Conservation (phyloP, 2,329 filamentous ascomycete species). For the Cladophialophora yegresii region DNA sequence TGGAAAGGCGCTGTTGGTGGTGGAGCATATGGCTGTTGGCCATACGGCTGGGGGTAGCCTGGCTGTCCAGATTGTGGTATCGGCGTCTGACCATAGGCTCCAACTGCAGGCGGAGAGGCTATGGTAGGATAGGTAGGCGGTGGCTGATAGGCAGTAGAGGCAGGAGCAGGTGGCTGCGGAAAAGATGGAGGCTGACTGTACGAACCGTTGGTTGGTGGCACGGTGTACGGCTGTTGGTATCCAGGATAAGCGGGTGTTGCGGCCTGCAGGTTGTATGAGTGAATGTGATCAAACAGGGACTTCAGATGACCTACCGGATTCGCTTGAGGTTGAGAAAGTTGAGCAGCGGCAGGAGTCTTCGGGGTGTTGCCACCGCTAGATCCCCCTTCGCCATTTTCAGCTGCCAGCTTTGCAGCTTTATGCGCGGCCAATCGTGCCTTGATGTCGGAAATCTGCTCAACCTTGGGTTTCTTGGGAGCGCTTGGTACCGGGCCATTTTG, state of each 20-base stretch:
- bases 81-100: slow-evolving; percentile 35
- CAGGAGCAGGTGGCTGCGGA: slow-evolving; percentile 26
- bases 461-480: slow-evolving; percentile 63
- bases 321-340: slow-evolving; percentile 40
- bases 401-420: slow-evolving; percentile 62
- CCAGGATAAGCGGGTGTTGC: slow-evolving; percentile 28
- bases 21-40: slow-evolving; percentile 23
- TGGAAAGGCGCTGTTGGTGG: slow-evolving; percentile 31
- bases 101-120: slow-evolving; percentile 20
- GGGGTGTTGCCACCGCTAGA: slow-evolving; percentile 62
- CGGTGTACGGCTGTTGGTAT: slow-evolving; percentile 35
- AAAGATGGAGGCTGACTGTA: slow-evolving; percentile 33
- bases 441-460: slow-evolving; percentile 74
- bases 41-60: slow-evolving; percentile 26
- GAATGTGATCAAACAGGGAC: not conserved
- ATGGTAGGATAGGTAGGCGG: slow-evolving; percentile 19
- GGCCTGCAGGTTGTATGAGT: slow-evolving; percentile 23
- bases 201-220: slow-evolving; percentile 33
- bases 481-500: slow-evolving; percentile 59
- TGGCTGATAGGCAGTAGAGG: slow-evolving; percentile 26
- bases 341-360: slow-evolving; percentile 50
- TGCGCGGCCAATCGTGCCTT: slow-evolving; percentile 79
- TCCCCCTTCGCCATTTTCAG: slow-evolving; percentile 59
- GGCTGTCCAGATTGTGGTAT: slow-evolving; percentile 34
- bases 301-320: slow-evolving; percentile 51